Percentiles rank a stretch among this genome's conserved stretches.
Evolutionary conservation across 1,284 basidiomycete genomes (phyloP).

Genomic region (Leccinum proximum): DNA sequence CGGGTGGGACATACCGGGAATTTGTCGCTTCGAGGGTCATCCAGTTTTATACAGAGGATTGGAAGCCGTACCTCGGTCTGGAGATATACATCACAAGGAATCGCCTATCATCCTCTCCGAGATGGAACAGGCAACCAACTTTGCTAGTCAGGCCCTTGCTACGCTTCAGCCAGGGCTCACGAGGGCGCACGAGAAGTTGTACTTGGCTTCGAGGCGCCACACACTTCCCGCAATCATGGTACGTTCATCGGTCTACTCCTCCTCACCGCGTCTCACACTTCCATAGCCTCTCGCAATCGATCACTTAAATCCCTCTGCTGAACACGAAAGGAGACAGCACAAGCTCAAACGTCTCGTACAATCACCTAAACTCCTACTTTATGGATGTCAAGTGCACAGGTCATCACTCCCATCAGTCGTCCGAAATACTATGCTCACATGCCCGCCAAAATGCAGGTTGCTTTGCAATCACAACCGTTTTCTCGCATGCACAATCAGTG

Average conservation of each 20-base stretch:
- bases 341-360: conserved; percentile 99
- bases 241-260: background rate
- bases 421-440: conserved; percentile 4
- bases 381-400: conserved; percentile 99
- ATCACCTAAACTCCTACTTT: conserved; percentile 97
- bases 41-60: no score
- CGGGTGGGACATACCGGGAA: no score
- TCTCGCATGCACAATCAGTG: conserved; percentile 94
- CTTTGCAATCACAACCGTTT: conserved; percentile 94
- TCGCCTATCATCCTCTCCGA: no score
- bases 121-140: no score
- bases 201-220: background rate
- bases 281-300: conserved; percentile 94
- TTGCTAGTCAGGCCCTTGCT: no score
- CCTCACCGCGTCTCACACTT: conserved; percentile 10
- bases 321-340: conserved; percentile 88
- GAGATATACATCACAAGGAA: no score
- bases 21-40: no score
- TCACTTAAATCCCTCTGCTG: conserved; percentile 94
- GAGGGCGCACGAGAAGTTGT: no score
- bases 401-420: conserved; percentile 11
- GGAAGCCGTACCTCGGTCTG: no score
- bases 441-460: conserved; percentile 54
- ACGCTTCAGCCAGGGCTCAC: no score
- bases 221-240: conserved; percentile 18